Conservation (phyloP, 768 basidiomycete genomes). For the Lentinula sp. region DNA sequence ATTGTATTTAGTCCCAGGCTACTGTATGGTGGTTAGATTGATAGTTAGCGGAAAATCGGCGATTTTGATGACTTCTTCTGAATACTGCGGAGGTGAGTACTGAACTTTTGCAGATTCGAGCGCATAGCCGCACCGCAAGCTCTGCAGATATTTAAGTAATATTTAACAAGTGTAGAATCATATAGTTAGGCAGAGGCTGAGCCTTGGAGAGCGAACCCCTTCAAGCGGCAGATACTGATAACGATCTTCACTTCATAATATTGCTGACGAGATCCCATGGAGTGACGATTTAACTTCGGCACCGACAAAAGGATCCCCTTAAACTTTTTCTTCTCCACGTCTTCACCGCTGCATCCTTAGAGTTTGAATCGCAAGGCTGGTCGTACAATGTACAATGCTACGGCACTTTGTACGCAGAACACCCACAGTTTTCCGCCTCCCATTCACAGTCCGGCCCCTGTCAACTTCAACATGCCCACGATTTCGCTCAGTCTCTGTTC, state of each 20-base stretch:
- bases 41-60: too few relatives aligned
- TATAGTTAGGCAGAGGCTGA: too few relatives aligned
- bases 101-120: too few relatives aligned
- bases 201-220: too few relatives aligned
- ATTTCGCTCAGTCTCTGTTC: conserved; percentile 5
- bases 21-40: too few relatives aligned
- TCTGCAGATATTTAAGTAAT: too few relatives aligned
- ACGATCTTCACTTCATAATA: not conserved
- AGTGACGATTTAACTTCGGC: not conserved
- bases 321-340: not conserved
- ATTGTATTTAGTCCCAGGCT: not conserved
- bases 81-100: too few relatives aligned
- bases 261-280: not conserved
- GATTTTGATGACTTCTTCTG: too few relatives aligned
- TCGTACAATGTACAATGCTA: conserved; percentile 10
- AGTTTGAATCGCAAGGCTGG: conserved; percentile 5
- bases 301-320: not conserved
- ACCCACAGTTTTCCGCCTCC: not conserved
- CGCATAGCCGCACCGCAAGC: too few relatives aligned
- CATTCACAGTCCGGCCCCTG: conserved; percentile 7
- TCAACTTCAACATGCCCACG: conserved; percentile 11
- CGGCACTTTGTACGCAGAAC: not conserved
- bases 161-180: too few relatives aligned
- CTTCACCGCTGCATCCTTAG: not conserved
- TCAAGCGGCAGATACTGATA: too few relatives aligned